Conservation (phyloP, 2,329 filamentous ascomycete genomes). For the Fusarium sororula region DNA sequence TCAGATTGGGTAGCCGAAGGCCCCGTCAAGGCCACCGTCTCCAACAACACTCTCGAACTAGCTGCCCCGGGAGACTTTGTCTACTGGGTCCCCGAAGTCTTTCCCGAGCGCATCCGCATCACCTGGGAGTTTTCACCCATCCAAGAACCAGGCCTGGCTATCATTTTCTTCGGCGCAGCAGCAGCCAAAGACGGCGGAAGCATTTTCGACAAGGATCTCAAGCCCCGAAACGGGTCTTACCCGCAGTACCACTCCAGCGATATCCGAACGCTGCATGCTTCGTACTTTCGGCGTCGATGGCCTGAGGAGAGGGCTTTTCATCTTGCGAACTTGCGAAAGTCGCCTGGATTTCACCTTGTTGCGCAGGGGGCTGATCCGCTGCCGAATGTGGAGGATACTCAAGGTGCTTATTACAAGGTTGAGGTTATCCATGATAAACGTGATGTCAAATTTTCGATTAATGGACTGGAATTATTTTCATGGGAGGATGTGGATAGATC, state of each 20-base stretch:
- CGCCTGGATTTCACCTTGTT: slow-evolving; percentile 37
- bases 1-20: slow-evolving; percentile 33
- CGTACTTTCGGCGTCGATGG: slow-evolving; percentile 40
- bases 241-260: slow-evolving; percentile 39
- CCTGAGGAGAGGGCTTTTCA: slow-evolving; percentile 37
- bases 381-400: slow-evolving; percentile 28
- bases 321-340: slow-evolving; percentile 37
- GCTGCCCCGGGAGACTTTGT: slow-evolving; percentile 33
- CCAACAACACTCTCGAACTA: slow-evolving; percentile 36
- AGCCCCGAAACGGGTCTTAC: slow-evolving; percentile 35
- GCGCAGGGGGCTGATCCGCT: slow-evolving; percentile 37
- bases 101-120: slow-evolving; percentile 37
- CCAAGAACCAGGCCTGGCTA: slow-evolving; percentile 33
- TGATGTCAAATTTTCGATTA: slow-evolving; percentile 27
- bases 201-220: slow-evolving; percentile 33
- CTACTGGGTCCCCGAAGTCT: slow-evolving; percentile 35
- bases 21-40: slow-evolving; percentile 25
- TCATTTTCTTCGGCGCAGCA: slow-evolving; percentile 38
- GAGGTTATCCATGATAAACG: slow-evolving; percentile 37
- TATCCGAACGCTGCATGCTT: slow-evolving; percentile 35
- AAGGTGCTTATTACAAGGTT: slow-evolving; percentile 34
- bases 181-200: slow-evolving; percentile 28
- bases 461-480: slow-evolving; percentile 24
- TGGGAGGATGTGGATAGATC: slow-evolving; percentile 33
- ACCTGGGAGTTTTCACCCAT: slow-evolving; percentile 36